These are phyloP conservation scores for Violaceomyces palustris DNA, from an alignment of 1,284 basidiomycete species.

Conservation along the genomic window DNA sequence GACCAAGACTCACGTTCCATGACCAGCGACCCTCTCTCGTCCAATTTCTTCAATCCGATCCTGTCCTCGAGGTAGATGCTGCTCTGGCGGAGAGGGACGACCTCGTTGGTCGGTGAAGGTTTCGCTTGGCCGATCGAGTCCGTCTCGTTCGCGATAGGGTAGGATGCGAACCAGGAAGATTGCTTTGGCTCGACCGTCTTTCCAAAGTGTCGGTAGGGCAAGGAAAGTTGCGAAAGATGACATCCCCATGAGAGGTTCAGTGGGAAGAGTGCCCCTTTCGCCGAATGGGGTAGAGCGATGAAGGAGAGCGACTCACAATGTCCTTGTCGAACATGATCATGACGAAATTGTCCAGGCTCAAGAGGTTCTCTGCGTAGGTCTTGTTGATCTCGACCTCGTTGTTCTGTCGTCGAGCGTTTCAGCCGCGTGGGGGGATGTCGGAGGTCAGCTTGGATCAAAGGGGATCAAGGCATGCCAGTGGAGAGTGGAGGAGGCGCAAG, in stretches of 20 bases:
- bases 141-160: constrained; percentile 27
- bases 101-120: constrained; percentile 6
- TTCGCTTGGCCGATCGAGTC: background rate
- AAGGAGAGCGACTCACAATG: background rate
- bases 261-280: no score
- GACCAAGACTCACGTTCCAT: constrained; percentile 19
- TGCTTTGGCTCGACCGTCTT: constrained; percentile 46
- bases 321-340: constrained; percentile 51
- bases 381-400: constrained; percentile 40
- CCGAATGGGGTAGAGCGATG: constrained; percentile 29
- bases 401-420: constrained; percentile 17
- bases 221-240: no score
- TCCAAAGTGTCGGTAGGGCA: no score
- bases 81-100: constrained; percentile 68
- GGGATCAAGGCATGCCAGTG: no score
- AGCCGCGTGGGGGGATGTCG: no score
- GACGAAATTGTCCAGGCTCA: constrained; percentile 48
- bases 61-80: constrained; percentile 78
- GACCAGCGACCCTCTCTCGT: constrained; percentile 61
- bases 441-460: background rate
- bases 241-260: no score
- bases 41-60: constrained; percentile 74
- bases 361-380: constrained; percentile 43
- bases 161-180: constrained; percentile 47
- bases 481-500: no score